phyloP scores from a whole-genome alignment of 2,329 filamentous ascomycete species.

The Bipolaris zeicola region DNA sequence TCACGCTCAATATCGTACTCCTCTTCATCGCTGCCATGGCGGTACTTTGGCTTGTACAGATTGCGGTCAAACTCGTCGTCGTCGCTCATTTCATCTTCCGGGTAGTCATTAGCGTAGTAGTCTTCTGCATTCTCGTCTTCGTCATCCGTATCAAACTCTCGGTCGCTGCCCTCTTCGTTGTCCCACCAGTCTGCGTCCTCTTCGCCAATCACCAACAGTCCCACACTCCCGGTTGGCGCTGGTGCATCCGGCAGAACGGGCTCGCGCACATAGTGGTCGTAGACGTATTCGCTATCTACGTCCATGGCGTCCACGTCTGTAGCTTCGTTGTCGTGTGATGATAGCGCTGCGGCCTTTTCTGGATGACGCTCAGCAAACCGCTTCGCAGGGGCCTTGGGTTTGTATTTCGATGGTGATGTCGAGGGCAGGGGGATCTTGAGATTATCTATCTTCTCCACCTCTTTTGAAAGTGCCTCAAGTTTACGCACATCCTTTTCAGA shows the following conservation, averaged over 20 bases:
- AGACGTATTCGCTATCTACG: constrained; percentile 61
- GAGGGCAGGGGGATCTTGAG: constrained; percentile 13
- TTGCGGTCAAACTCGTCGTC: constrained; percentile 66
- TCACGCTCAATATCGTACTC: constrained; percentile 35
- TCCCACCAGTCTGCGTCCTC: constrained; percentile 64
- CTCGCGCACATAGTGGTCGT: constrained; percentile 65
- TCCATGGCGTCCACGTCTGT: constrained; percentile 40
- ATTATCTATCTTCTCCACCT: constrained; percentile 37
- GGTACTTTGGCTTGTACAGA: constrained; percentile 49
- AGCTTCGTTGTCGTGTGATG: constrained; percentile 7
- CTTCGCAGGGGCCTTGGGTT: constrained; percentile 42
- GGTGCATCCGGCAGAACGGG: constrained; percentile 46
- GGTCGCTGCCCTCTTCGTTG: constrained; percentile 59
- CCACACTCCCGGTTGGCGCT: constrained; percentile 39
- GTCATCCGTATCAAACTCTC: constrained; percentile 64
- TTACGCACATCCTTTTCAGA: constrained; percentile 38
- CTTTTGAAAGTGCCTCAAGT: constrained; percentile 41
- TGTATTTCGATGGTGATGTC: constrained; percentile 38
- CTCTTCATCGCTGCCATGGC: constrained; percentile 50
- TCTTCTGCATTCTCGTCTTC: constrained; percentile 73
- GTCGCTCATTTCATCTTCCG: constrained; percentile 76
- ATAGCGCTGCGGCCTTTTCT: constrained; percentile 29
- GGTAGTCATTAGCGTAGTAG: constrained; percentile 79
- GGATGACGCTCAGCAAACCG: constrained; percentile 45
- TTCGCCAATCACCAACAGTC: constrained; percentile 57